Evolutionary conservation across 495 filamentous ascomycete genomes (phyloP), one percentile per base, ranked within the genome.

Genomic region (Aspergillus indologenus): DNA sequence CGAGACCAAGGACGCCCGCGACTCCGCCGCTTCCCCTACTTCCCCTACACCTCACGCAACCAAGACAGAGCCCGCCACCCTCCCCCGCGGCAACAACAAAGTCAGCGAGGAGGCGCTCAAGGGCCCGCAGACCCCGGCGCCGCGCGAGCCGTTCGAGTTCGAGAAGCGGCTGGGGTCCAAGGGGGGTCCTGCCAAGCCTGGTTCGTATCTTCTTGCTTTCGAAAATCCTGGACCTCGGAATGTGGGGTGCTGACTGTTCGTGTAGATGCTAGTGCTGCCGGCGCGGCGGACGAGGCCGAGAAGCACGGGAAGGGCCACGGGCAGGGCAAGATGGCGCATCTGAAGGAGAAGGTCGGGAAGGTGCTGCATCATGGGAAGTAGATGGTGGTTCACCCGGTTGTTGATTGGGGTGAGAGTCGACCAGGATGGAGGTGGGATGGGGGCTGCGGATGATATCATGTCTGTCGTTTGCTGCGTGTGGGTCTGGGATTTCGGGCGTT

Each of bases 91-190:
- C 8, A 56, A 58, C 43, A 44, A 53, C 23, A 59, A 63, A 19
- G 73, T 64, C 19, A 75, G 72, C 62, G 51, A 69, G 52, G 75
- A 78, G 48, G 70, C 75, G 2, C 59, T 76, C 23, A 56, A 63
- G 56, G 75, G 73, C 0, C 75, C 73, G 2, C 65, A 69, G 51
- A 65, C 61, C 19, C 66, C 71, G 8, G 54, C 69, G 2, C 68
- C 71, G 0, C 59, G 63, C 34, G 40, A 64, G 2, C 65, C 64
- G 19, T 68, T 64, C 43, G 65, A 74, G 26, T 70, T 73, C 47
- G 65, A 70, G 53, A 67, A 70, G 29, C 59, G 70, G 24, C 34
- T 65, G 46, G 60, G 34, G 5, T 64, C 15, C 53, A 60, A 19
- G 8, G 21, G 12, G 1, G 22, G 11, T 51, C 20, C 14, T 62